phyloP scores from a whole-genome alignment of 306 rosid genomes.

The Malus fusca region DNA sequence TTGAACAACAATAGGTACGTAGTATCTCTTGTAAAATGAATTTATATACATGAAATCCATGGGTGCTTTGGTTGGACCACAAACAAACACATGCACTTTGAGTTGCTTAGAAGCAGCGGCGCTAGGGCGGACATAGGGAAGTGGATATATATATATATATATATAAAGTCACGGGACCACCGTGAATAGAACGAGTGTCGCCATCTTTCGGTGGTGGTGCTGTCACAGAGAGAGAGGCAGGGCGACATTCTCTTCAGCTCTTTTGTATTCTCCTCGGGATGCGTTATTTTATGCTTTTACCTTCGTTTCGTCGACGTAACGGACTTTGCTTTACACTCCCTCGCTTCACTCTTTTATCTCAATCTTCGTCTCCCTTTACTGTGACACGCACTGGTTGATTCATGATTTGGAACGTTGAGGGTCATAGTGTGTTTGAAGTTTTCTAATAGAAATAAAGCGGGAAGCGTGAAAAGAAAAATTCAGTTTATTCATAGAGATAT shows the following conservation, averaged over 20 bases:
- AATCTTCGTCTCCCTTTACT: neutral
- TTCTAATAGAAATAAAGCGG: too few species aligned
- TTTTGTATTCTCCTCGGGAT: neutral
- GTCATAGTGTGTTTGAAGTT: too few species aligned
- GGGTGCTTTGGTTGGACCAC: neutral
- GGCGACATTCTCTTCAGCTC: slow-evolving; percentile 9
- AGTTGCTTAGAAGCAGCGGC: neutral
- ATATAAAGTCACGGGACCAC: slow-evolving; percentile 25
- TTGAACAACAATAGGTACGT: neutral
- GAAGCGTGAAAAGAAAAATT: too few species aligned
- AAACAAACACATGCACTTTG: neutral
- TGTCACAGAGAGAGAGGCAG: neutral
- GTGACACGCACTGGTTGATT: slow-evolving; percentile 1
- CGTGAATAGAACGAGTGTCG: slow-evolving; percentile 30
- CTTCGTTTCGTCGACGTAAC: slow-evolving; percentile 28
- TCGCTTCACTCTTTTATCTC: neutral
- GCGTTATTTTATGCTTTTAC: neutral
- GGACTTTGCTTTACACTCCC: neutral
- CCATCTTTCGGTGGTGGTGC: slow-evolving; percentile 41
- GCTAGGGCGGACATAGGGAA: neutral
- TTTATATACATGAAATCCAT: neutral
- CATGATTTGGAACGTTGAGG: too few species aligned
- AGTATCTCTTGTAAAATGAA: neutral
- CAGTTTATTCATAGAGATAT: too few species aligned
- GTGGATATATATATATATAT: neutral